Evolutionary conservation across 2,329 filamentous ascomycete genomes (phyloP).

Genomic region (Davidsoniella eucalypti): DNA sequence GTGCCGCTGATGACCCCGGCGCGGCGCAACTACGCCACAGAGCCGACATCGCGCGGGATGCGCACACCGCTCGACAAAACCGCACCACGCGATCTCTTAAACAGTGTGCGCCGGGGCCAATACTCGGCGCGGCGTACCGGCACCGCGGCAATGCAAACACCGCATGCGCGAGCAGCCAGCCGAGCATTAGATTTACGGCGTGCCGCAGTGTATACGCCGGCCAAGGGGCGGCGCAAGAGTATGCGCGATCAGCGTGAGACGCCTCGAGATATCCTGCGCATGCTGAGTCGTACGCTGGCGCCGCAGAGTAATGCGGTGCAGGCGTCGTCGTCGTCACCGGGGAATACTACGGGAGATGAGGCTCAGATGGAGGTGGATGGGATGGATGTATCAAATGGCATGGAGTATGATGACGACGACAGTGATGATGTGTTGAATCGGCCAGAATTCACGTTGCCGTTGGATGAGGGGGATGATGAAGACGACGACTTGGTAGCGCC

Average conservation of each 20-base stretch:
- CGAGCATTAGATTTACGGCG: conserved; percentile 42
- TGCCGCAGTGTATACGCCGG: conserved; percentile 42
- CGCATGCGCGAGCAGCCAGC: conserved; percentile 44
- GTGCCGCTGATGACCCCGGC: conserved; percentile 12
- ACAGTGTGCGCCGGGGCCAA: conserved; percentile 25
- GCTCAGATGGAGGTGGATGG: conserved; percentile 16
- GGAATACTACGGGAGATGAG: conserved; percentile 15
- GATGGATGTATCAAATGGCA: conserved; percentile 10
- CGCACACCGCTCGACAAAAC: conserved; percentile 27
- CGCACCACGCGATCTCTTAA: conserved; percentile 22
- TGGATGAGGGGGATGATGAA: conserved; percentile 31
- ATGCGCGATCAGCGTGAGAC: conserved; percentile 39
- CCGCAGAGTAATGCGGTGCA: conserved; percentile 28
- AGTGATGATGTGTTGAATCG: conserved; percentile 33
- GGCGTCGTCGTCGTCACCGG: conserved; percentile 31
- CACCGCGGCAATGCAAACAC: conserved; percentile 30
- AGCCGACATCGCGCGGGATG: conserved; percentile 20
- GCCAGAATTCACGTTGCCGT: conserved; percentile 39
- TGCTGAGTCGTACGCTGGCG: conserved; percentile 38
- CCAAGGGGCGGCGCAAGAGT: conserved; percentile 40
- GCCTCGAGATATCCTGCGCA: conserved; percentile 35
- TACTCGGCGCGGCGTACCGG: conserved; percentile 16
- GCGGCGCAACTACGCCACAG: conserved; percentile 9
- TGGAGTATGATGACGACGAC: conserved; percentile 20
- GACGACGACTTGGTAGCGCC: conserved; percentile 37